Evolutionary conservation across 2,329 filamentous ascomycete genomes (phyloP).

Genomic region (Chrysoporthe deuterocubensis): DNA sequence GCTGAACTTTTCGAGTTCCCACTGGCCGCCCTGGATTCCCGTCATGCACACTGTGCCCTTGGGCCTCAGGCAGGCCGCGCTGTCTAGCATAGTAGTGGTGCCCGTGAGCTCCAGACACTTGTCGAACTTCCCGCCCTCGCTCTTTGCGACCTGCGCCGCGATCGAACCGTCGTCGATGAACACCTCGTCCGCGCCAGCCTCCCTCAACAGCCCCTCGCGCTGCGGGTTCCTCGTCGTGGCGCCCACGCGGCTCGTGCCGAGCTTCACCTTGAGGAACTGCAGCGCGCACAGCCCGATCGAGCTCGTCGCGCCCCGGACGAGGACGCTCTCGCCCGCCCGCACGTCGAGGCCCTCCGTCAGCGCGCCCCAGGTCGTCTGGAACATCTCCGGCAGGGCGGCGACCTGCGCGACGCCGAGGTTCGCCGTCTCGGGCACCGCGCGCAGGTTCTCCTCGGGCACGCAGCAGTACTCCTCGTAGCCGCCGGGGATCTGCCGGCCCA

Average conservation of each 20-base stretch:
- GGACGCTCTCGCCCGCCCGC: constrained; percentile 44
- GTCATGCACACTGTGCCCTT: constrained; percentile 50
- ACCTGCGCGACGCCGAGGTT: constrained; percentile 39
- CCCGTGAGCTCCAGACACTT: constrained; percentile 53
- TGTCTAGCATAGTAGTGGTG: constrained; percentile 46
- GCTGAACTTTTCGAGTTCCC: constrained; percentile 31
- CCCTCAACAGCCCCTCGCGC: constrained; percentile 43
- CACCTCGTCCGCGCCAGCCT: constrained; percentile 46
- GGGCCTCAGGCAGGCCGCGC: constrained; percentile 43
- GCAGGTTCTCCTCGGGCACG: constrained; percentile 46
- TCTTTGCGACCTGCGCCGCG: constrained; percentile 39
- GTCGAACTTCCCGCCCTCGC: constrained; percentile 40
- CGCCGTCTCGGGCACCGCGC: constrained; percentile 36
- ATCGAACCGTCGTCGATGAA: constrained; percentile 49
- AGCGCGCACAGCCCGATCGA: constrained; percentile 52
- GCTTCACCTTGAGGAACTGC: constrained; percentile 44
- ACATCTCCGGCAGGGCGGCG: constrained; percentile 54
- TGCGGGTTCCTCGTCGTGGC: constrained; percentile 44
- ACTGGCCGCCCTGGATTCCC: constrained; percentile 37
- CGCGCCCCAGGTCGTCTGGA: constrained; percentile 53
- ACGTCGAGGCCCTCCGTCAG: constrained; percentile 45
- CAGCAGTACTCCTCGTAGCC: constrained; percentile 54
- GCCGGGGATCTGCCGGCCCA: constrained; percentile 51
- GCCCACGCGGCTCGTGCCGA: constrained; percentile 43
- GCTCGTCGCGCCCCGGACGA: constrained; percentile 55